phyloP scores from a whole-genome alignment of 768 basidiomycete species.

The Coprinopsis sp. region DNA sequence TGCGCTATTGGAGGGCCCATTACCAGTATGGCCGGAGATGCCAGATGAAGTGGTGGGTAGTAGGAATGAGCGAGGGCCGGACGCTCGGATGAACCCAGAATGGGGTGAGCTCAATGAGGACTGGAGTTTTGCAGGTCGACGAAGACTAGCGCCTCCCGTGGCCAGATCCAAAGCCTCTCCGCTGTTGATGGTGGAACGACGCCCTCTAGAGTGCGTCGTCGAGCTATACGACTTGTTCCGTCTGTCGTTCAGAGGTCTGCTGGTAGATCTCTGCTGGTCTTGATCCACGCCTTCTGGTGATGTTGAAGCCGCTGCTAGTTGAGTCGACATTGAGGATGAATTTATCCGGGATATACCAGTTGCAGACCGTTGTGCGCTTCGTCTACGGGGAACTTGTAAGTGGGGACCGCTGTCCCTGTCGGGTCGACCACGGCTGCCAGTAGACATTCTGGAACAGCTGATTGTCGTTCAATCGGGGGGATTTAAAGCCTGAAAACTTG shows the following conservation, averaged over 20 bases:
- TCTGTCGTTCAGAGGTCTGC: neutral
- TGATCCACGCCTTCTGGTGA: neutral
- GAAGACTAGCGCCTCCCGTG: neutral
- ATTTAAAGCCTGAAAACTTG: no score
- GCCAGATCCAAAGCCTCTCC: slow-evolving; percentile 1
- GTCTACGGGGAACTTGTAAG: neutral
- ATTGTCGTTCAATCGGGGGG: no score
- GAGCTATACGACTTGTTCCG: neutral
- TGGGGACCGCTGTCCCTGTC: neutral
- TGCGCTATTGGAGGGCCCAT: neutral
- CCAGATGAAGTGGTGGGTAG: neutral
- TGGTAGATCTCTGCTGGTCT: neutral
- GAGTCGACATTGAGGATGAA: neutral
- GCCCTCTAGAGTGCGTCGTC: neutral
- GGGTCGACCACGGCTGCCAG: neutral
- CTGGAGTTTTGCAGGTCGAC: neutral
- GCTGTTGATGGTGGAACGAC: neutral
- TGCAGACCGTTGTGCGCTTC: neutral
- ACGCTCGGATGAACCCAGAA: neutral
- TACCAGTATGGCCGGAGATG: neutral
- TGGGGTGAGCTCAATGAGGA: neutral
- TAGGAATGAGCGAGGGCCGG: neutral
- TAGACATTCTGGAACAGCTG: neutral
- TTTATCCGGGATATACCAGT: neutral
- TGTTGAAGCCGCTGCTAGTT: no score